Base-by-base conservation (phyloP, 2,329 filamentous ascomycete species). In the Exophiala mesophila region DNA sequence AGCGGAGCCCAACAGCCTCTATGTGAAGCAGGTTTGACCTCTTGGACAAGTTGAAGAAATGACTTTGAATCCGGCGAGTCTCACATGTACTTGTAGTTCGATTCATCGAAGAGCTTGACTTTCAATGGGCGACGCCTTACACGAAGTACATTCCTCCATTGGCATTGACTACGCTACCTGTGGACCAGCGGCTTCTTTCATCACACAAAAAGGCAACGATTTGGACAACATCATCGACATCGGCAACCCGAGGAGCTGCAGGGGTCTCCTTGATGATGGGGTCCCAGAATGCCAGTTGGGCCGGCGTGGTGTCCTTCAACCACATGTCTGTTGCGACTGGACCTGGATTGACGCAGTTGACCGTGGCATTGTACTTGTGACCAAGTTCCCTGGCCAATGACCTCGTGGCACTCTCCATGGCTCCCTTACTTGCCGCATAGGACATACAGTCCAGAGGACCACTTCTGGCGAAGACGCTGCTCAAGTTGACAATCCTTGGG, bases 351-450 rank as follows among this genome's bases (percentile, higher is more conserved):
- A 83, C 70, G 29, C 73, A 76, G 56, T 83, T 83, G 59, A 82
- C 78, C 0, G 78, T 82, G 59, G 82, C 78, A 36, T 76, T 74
- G 18, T 45, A 45, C 54, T 77, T 72, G 65, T 80, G 74, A 37
- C 81, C 77, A 50, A 76, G 78, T 67, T 84, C 80, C 58, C 72
- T 79, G 2, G 83, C 80, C 64, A 87, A 83, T 50, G 74, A 78
- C 60, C 83, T 80, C 52, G 83, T 80, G 63, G 87, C 83, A 7
- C 80, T 81, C 63, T 86, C 83, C 47, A 87, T 78, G 21, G 83
- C 79, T 54, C 82, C 83, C 70, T 88, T 88, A 62, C 73, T 78
- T 4, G 77, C 82, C 13, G 82, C 83, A 70, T 88, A 88, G 29
- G 87, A 71, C 6, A 78, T 73, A 59, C 86, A 82, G 57, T 78